Percentiles rank a stretch among this genome's conserved stretches.
These are phyloP conservation scores for Curvularia lunata DNA, from an alignment of 2,329 filamentous ascomycete genomes.

Conservation along the genomic window DNA sequence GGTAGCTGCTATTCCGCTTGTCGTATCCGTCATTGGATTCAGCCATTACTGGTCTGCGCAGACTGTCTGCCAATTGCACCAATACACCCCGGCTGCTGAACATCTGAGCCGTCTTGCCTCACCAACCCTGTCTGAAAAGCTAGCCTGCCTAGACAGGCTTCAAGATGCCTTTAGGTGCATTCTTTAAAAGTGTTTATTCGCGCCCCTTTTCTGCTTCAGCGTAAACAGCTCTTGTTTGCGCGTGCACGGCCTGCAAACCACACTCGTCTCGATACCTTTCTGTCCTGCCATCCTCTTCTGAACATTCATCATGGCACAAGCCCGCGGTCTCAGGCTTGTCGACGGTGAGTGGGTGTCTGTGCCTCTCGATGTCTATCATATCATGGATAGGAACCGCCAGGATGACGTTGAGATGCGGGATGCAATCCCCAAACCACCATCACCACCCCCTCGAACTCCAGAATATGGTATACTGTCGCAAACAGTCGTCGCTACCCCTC, in stretches of 20 bases:
- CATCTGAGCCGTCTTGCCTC: slow-evolving; percentile 13
- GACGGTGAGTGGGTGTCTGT: slow-evolving; percentile 46
- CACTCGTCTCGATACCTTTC: slow-evolving; percentile 7
- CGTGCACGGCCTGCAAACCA: slow-evolving; percentile 6
- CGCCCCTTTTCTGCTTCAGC: slow-evolving; percentile 10
- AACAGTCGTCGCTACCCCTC: slow-evolving; percentile 77
- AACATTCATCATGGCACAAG: slow-evolving; percentile 34
- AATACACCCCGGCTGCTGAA: slow-evolving; percentile 17
- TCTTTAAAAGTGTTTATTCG: slow-evolving; percentile 15
- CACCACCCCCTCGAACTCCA: slow-evolving; percentile 53
- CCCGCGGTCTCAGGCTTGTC: slow-evolving; percentile 36
- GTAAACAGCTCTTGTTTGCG: slow-evolving; percentile 13
- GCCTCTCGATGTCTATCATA: slow-evolving; percentile 50
- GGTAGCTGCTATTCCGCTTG: slow-evolving; percentile 18
- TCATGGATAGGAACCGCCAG: slow-evolving; percentile 47
- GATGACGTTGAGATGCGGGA: slow-evolving; percentile 36
- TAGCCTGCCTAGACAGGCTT: slow-evolving; percentile 22
- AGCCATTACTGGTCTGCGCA: slow-evolving; percentile 20
- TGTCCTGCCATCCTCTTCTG: slow-evolving; percentile 5
- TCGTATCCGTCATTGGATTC: slow-evolving; percentile 12
- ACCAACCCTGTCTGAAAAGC: slow-evolving; percentile 16
- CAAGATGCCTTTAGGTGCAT: slow-evolving; percentile 25
- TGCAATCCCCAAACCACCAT: slow-evolving; percentile 32
- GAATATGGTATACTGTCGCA: slow-evolving; percentile 75
- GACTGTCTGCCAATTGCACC: slow-evolving; percentile 16